Base-by-base conservation (phyloP, 768 basidiomycete species). In the Rhodotorula kratochvilovae region DNA sequence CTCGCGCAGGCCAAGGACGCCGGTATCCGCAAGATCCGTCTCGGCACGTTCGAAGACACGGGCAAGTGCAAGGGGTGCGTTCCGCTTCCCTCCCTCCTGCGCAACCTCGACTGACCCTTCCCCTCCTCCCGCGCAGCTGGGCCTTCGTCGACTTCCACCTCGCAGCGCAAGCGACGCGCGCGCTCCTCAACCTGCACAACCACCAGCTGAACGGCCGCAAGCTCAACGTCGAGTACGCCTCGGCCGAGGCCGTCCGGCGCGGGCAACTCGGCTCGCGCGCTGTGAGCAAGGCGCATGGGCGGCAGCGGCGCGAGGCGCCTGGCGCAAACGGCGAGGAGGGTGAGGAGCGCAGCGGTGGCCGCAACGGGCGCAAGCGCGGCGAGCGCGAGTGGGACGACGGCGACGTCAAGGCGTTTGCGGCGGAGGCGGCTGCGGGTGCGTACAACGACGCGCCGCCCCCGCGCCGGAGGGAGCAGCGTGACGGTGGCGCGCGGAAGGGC, bases 41-140 rank as follows among this genome's bases (percentile, higher is more conserved):
- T 99, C 86, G 93, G 92, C 8, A 94, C 93, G 27, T 99, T 99
- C 75, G 92, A 97, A 79, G 95, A 99, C 80, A 90, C 87, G 60
- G 96, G 95, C 16, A 81, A 86, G 63, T 98, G 95, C 82, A 99
- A 98, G 84, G 95, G 95, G 95, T 96, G 78, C 68, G 85, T 82
- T 31, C 48, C 5, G 23, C 3, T 23, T 27, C 25, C 25, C 45
- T 21, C 45, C 21, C 43, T 23, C 27, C 1, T 19, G 13, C 46
- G 8, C 42, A 2, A 7, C 13, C 12, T 51, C 61, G 39, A 29
- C 43, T 48, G 35, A 43, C 61, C 54, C 54, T 3, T 27, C 39
- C 27, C n/a, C 43, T 36, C n/a, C 45, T 27, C 31, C 21, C 31
- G 46, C 31, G 12, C 78, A 97, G 95, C 25, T 98, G 91, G 82